Base-by-base conservation (phyloP, 192 early-diverging fungal species). In the Phlyctochytrium bullatum region DNA sequence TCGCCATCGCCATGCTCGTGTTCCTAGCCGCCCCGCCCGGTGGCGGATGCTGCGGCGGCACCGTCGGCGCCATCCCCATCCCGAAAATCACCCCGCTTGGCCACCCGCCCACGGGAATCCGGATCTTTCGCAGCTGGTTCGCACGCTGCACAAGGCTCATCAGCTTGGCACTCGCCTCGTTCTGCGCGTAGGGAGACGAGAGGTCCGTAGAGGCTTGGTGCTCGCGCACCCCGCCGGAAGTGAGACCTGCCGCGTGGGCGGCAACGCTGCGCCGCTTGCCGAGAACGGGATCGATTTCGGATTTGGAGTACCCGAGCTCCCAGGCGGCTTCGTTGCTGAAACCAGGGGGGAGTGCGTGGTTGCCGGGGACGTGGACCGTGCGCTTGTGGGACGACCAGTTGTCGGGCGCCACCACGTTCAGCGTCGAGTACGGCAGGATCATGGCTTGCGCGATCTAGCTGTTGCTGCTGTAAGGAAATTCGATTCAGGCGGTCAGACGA, bases 61-160 rank as follows among this genome's bases (percentile, higher is more conserved):
- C n/a, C 27, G n/a, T n/a, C n/a, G 67, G 53, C 40, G 40, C 32
- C 35, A 69, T 62, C 30, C 67, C 67, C 67, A 69, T 69, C 4
- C 61, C 61, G 35, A 62, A 69, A 12, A 29, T 29, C 10, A 69
- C 59, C 14, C 67, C 67, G 4, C 35, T 52, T 14, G 36, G 47
- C 67, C 67, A 69, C 0, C 67, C 67, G 17, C 67, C 67, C 36
- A 69, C 67, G 24, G 67, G 67, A 14, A 69, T 60, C 3, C 67
- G 23, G 0, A 69, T 51, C 33, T 33, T 50, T 32, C 67, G 58
- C 25, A 57, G 47, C 16, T 59, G 16, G 28, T 59, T 59, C 23
- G 59, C 61, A 6, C 67, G 58, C 67, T 59, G 61, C 60, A 50
- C 59, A 58, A 62, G 67, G 51, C 1, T 57, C 59, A 34, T 60